These are phyloP conservation scores for Phytophthora tentaculata DNA, from an alignment of 352 stramenopile species.

Conservation along the genomic window DNA sequence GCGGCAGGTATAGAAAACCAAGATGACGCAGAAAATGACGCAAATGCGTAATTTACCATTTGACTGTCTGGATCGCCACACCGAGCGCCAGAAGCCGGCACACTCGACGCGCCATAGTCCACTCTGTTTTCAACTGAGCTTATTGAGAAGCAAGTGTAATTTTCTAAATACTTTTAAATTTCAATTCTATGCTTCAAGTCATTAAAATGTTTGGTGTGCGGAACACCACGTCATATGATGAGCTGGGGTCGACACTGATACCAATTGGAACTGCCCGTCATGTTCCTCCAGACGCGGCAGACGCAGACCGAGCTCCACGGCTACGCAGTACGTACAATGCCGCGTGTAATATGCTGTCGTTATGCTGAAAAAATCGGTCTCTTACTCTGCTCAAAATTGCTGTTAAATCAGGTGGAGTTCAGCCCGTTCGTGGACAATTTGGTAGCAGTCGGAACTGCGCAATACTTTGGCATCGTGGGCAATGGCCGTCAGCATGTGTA, in stretches of 20 bases:
- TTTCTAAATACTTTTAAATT: slow-evolving; percentile 15
- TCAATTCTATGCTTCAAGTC: slow-evolving; percentile 28
- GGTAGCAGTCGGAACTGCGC: slow-evolving; percentile 85
- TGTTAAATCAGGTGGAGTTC: slow-evolving; percentile 82
- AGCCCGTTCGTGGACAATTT: slow-evolving; percentile 90
- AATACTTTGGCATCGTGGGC: slow-evolving; percentile 94
- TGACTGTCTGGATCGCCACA: not conserved
- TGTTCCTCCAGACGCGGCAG: slow-evolving; percentile 77
- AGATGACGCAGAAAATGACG: slow-evolving; percentile 6
- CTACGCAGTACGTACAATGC: slow-evolving; percentile 51
- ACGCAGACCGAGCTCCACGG: slow-evolving; percentile 70
- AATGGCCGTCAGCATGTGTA: slow-evolving; percentile 90
- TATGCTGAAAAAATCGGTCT: not conserved
- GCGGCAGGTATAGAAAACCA: not conserved
- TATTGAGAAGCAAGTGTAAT: slow-evolving; percentile 4
- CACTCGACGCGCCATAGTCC: slow-evolving; percentile 17
- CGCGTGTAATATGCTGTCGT: not conserved
- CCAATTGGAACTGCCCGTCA: slow-evolving; percentile 17
- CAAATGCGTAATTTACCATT: slow-evolving; percentile 14
- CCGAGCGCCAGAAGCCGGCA: slow-evolving; percentile 19
- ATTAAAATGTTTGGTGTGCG: slow-evolving; percentile 5
- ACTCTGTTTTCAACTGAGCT: slow-evolving; percentile 27
- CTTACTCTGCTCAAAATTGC: not conserved
- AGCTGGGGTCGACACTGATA: slow-evolving; percentile 22
- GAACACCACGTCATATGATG: slow-evolving; percentile 6